These are phyloP conservation scores for Fusarium sp. DNA, from an alignment of 2,329 filamentous ascomycete species.

Conservation along the genomic window DNA sequence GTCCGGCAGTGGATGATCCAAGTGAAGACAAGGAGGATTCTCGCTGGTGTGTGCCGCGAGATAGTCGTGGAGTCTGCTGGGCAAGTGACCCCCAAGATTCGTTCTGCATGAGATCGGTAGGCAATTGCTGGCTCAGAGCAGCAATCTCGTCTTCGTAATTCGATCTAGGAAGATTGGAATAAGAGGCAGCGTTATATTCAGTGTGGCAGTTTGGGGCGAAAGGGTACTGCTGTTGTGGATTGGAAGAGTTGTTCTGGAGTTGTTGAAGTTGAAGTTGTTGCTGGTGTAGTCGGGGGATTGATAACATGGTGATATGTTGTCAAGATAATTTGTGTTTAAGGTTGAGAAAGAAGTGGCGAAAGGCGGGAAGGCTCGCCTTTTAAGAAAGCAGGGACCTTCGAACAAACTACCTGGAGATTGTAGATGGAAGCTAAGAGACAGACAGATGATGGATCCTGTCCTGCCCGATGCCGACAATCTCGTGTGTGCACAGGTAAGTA, in stretches of 20 bases:
- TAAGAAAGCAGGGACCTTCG: constrained; percentile 38
- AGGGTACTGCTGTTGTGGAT: constrained; percentile 33
- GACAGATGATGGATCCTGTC: constrained; percentile 35
- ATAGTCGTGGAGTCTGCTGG: constrained; percentile 55
- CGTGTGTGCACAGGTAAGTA: background rate
- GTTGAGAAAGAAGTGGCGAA: constrained; percentile 43
- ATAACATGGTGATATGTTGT: constrained; percentile 48
- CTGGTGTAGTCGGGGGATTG: constrained; percentile 46
- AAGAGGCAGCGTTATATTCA: constrained; percentile 37
- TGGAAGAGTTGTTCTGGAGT: constrained; percentile 48
- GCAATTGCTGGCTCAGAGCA: constrained; percentile 43
- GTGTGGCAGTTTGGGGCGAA: constrained; percentile 36
- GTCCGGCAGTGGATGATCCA: constrained; percentile 68
- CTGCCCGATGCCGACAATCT: constrained; percentile 20
- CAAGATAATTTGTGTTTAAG: constrained; percentile 39
- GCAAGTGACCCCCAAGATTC: constrained; percentile 56
- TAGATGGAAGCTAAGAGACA: constrained; percentile 41
- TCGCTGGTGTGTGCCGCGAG: constrained; percentile 64
- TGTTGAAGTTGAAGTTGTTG: constrained; percentile 46
- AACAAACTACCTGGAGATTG: constrained; percentile 21
- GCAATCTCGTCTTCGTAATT: constrained; percentile 46
- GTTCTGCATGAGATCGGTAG: constrained; percentile 55
- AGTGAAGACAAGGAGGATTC: constrained; percentile 72
- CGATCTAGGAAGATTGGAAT: constrained; percentile 35
- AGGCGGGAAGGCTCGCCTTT: constrained; percentile 45